These are phyloP conservation scores for Pseudotsuga menziesii DNA, from an alignment of 75 land plant genomes.

Conservation along the genomic window DNA sequence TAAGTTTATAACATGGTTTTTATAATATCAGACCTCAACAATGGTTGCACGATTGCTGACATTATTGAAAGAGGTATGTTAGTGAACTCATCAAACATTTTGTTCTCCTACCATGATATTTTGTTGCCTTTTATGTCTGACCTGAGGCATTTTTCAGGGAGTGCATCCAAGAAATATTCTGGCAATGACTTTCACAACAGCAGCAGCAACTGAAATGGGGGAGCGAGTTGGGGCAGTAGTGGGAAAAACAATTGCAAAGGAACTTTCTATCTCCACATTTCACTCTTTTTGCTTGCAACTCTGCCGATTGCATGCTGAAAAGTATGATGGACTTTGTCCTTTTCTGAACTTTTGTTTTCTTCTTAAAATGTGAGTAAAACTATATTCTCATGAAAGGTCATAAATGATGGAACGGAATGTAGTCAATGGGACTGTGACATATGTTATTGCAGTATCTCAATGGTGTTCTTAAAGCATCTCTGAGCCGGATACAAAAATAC, in stretches of 20 bases:
- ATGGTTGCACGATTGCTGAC: constrained; percentile 94
- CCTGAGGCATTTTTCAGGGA: constrained; percentile 39
- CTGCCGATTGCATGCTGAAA: constrained; percentile 91
- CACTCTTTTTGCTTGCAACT: constrained; percentile 94
- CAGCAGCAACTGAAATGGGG: constrained; percentile 95
- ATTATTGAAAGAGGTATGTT: constrained; percentile 70
- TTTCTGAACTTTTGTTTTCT: neutral
- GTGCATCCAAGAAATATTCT: constrained; percentile 66
- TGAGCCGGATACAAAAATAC: neutral
- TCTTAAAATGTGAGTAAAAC: neutral
- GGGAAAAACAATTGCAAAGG: constrained; percentile 79
- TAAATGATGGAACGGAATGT: neutral
- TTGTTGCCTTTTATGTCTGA: neutral
- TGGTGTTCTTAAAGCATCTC: neutral
- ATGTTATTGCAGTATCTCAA: neutral
- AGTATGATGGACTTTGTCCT: constrained; percentile 42
- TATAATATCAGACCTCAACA: constrained; percentile 77
- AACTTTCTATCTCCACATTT: constrained; percentile 81
- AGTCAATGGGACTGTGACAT: neutral
- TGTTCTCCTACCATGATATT: neutral
- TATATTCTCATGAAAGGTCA: neutral
- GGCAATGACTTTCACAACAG: constrained; percentile 98
- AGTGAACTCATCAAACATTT: neutral
- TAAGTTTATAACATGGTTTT: neutral
- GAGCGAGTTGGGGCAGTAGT: constrained; percentile 77